Evolutionary conservation across 139 green algal species (phyloP).

Genomic region (Zygnema circumcarinatum): DNA sequence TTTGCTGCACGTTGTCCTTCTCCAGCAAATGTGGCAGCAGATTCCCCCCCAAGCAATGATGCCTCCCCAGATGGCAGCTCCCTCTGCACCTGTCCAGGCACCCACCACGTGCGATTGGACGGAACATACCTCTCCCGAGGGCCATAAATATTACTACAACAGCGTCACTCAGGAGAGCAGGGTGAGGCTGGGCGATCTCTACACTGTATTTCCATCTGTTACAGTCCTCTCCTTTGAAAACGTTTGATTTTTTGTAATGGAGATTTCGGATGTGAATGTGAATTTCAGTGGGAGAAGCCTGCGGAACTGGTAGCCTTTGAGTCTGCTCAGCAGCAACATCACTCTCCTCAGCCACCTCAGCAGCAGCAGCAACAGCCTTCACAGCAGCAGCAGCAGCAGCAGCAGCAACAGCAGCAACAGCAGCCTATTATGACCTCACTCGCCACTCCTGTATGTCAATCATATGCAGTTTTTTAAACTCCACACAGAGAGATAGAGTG

Average conservation of each 20-base stretch:
- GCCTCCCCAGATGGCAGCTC: neutral
- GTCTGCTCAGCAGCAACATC: constrained; percentile 1
- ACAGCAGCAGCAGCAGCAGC: constrained; percentile 8
- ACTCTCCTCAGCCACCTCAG: constrained; percentile 11
- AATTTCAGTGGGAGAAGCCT: constrained; percentile 53
- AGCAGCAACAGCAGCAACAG: neutral
- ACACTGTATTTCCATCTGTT: neutral
- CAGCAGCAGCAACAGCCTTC: constrained; percentile 30
- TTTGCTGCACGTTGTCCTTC: no score
- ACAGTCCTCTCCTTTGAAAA: neutral
- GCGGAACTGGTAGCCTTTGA: constrained; percentile 48
- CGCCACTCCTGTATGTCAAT: neutral
- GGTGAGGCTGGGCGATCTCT: neutral
- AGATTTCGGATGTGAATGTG: no score
- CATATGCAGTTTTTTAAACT: constrained; percentile 1
- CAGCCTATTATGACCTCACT: neutral
- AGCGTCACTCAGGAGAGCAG: constrained; percentile 43
- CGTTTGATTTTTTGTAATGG: constrained; percentile 21
- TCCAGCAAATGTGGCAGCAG: constrained; percentile 1
- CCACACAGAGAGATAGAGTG: no score
- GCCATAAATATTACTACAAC: constrained; percentile 65
- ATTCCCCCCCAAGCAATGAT: neutral
- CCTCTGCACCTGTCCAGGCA: neutral
- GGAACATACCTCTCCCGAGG: constrained; percentile 50
- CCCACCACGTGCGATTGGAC: constrained; percentile 48